phyloP scores from a whole-genome alignment of 2,329 filamentous ascomycete species.

The Venturia oleaginea region DNA sequence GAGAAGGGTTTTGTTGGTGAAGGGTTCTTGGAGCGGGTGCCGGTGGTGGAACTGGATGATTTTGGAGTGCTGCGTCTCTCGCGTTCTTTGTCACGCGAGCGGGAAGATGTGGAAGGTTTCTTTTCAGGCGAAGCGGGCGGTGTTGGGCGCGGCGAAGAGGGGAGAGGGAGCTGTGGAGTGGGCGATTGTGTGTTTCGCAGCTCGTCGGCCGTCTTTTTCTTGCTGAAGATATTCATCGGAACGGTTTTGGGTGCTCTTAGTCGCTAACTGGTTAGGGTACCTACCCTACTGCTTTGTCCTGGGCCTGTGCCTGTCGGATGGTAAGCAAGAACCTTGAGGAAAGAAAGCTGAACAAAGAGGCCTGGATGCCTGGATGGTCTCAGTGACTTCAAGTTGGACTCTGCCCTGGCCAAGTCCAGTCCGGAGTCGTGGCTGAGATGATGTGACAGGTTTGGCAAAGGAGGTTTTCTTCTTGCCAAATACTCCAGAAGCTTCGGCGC shows the following conservation, averaged over 20 bases:
- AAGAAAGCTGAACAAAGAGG: neutral
- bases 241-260: neutral
- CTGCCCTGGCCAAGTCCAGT: neutral
- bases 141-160: neutral
- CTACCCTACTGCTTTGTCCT: neutral
- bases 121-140: constrained; percentile 4
- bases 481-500: neutral
- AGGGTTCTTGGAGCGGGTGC: constrained; percentile 1
- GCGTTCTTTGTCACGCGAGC: constrained; percentile 8
- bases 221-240: neutral
- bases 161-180: neutral
- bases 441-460: neutral
- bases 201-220: constrained; percentile 1
- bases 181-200: neutral
- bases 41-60: neutral
- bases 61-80: neutral
- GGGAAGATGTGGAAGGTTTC: neutral
- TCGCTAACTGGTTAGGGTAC: neutral
- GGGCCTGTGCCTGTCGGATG: neutral
- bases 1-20: constrained; percentile 6
- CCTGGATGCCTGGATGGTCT: neutral
- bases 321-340: too few species aligned
- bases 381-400: neutral
- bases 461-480: neutral
- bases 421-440: neutral